A percentile compares a stretch with the other conserved stretches of the same genome.
Evolutionary conservation across 1,284 basidiomycete species (phyloP).

Genomic region (Gyrodon tennesseensis): DNA sequence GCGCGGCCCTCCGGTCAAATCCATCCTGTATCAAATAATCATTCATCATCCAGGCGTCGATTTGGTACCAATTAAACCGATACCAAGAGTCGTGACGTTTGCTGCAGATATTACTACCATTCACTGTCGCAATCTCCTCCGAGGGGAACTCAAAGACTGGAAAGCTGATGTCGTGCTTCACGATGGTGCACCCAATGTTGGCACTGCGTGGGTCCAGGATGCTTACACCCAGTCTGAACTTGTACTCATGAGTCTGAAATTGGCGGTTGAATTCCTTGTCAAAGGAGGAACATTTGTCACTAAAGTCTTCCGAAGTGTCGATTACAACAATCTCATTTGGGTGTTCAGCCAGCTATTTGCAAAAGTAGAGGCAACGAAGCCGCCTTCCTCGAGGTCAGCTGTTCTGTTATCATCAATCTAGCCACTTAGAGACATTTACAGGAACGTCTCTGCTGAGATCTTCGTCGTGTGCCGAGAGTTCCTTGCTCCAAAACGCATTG

Average conservation of each 20-base stretch:
- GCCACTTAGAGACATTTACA: conserved; percentile 39
- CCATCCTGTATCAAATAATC: conserved; percentile 21
- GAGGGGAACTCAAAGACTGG: conserved; percentile 95
- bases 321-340: conserved; percentile 99
- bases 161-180: conserved; percentile 99
- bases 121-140: conserved; percentile 85
- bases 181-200: conserved; percentile 99
- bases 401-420: conserved; percentile 4
- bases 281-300: conserved; percentile 98
- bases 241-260: conserved; percentile 93
- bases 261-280: conserved; percentile 93
- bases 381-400: conserved; percentile 88
- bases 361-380: conserved; percentile 98
- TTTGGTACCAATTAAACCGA: conserved; percentile 94
- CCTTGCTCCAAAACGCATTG: conserved; percentile 93
- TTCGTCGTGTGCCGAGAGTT: conserved; percentile 99
- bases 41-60: conserved; percentile 72
- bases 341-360: conserved; percentile 97
- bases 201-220: conserved; percentile 99
- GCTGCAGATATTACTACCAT: conserved; percentile 95
- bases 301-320: conserved; percentile 98
- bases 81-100: conserved; percentile 92
- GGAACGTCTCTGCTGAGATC: conserved; percentile 99
- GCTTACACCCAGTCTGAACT: conserved; percentile 98
- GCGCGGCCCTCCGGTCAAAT: conserved; percentile 25